phyloP scores from a whole-genome alignment of 2,329 filamentous ascomycete species.

The Talaromyces sp. region DNA sequence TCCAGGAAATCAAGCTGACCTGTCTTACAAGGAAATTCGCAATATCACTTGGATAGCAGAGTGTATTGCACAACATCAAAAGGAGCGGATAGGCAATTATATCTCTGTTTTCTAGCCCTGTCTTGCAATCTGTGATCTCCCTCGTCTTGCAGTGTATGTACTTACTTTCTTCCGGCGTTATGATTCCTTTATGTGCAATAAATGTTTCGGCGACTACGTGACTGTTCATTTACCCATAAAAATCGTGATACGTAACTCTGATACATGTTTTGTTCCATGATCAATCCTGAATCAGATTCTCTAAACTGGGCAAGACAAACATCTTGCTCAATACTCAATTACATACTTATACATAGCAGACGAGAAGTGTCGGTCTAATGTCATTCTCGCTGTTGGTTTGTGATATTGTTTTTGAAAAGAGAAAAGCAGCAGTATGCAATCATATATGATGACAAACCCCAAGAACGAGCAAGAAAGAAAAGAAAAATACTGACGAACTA shows the following conservation, averaged over 20 bases:
- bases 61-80: conserved; percentile 99
- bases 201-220: not conserved
- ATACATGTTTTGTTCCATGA: not conserved
- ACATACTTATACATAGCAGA: conserved; percentile 27
- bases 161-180: conserved; percentile 6
- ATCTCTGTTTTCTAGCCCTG: conserved; percentile 81
- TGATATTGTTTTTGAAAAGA: not conserved
- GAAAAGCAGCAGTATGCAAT: not conserved
- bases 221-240: not conserved
- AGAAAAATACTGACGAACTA: conserved; percentile 18
- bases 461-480: conserved; percentile 6
- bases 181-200: conserved; percentile 7
- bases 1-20: conserved; percentile 24
- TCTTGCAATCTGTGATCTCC: not conserved
- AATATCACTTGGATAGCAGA: conserved; percentile 99
- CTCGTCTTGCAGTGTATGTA: conserved; percentile 6
- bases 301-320: conserved; percentile 1
- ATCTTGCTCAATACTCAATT: conserved; percentile 14
- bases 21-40: conserved; percentile 73
- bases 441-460: not conserved
- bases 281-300: not conserved
- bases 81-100: conserved; percentile 97
- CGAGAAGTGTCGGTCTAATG: conserved; percentile 18
- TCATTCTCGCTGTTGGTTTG: not conserved
- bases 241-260: not conserved